phyloP scores from a whole-genome alignment of 352 stramenopile species.

The Globisporangium cylindrosporum region DNA sequence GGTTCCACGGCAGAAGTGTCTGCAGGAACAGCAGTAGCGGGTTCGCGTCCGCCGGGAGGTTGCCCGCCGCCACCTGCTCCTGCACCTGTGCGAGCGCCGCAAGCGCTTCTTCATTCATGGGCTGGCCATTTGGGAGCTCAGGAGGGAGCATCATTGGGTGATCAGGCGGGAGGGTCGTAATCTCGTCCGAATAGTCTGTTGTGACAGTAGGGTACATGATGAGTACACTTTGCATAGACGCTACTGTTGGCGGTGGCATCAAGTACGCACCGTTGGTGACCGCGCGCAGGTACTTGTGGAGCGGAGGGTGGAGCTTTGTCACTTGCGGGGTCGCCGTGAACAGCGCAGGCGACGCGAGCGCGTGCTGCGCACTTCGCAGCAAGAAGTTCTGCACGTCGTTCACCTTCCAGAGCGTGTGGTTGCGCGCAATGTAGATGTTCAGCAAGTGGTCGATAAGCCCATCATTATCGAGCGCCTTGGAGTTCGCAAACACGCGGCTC shows the following conservation, averaged over 20 bases:
- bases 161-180: constrained; percentile 79
- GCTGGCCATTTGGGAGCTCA: constrained; percentile 56
- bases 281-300: constrained; percentile 76
- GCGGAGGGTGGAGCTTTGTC: constrained; percentile 43
- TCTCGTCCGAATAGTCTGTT: constrained; percentile 83
- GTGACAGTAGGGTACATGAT: background rate
- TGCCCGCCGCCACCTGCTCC: constrained; percentile 59
- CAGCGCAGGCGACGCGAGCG: constrained; percentile 51
- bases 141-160: constrained; percentile 82
- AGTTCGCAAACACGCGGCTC: constrained; percentile 78
- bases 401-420: constrained; percentile 81
- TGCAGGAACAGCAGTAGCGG: constrained; percentile 84
- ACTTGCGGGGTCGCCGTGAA: constrained; percentile 52
- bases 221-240: background rate
- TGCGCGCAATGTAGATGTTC: constrained; percentile 79
- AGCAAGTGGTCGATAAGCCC: constrained; percentile 67
- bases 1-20: constrained; percentile 83
- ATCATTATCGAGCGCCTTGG: constrained; percentile 53
- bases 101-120: constrained; percentile 55
- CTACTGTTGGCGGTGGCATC: background rate
- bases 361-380: constrained; percentile 58
- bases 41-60: constrained; percentile 75
- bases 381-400: constrained; percentile 75
- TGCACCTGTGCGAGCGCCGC: constrained; percentile 55
- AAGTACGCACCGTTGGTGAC: constrained; percentile 45